Evolutionary conservation across 2,329 filamentous ascomycete genomes (phyloP).

Genomic region (Fusarium austroafricanum): DNA sequence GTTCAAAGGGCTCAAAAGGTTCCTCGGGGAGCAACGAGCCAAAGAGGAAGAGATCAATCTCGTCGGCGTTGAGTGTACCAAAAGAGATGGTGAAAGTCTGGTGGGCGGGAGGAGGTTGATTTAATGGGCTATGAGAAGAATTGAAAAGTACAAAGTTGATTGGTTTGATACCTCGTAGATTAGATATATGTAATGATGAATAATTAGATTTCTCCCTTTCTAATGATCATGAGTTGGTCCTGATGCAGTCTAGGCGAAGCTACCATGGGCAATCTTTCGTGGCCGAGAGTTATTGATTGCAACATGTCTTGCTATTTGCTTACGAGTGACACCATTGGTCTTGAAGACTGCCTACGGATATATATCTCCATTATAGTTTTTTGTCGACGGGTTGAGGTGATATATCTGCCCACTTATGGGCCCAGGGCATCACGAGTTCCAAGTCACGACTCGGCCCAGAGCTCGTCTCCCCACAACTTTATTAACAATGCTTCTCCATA

Average conservation of each 20-base stretch:
- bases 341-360: background rate
- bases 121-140: constrained; percentile 5
- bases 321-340: background rate
- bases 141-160: constrained; percentile 30
- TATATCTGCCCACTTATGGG: background rate
- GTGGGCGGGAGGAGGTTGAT: constrained; percentile 36
- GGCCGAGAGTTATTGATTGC: too few relatives aligned
- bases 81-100: constrained; percentile 46
- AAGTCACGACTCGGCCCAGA: background rate
- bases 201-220: constrained; percentile 11
- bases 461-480: background rate
- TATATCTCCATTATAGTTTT: background rate
- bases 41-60: constrained; percentile 34
- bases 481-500: background rate
- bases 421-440: background rate
- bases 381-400: background rate
- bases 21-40: constrained; percentile 12
- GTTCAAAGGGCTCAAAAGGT: constrained; percentile 3
- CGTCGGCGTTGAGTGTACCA: constrained; percentile 31
- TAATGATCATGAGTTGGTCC: background rate
- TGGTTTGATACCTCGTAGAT: constrained; percentile 13
- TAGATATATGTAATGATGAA: constrained; percentile 28
- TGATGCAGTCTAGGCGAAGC: background rate
- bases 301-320: background rate
- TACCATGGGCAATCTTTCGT: too few relatives aligned